Base-by-base conservation (phyloP, 2,329 filamentous ascomycete species). In the Cercospora sp. region DNA sequence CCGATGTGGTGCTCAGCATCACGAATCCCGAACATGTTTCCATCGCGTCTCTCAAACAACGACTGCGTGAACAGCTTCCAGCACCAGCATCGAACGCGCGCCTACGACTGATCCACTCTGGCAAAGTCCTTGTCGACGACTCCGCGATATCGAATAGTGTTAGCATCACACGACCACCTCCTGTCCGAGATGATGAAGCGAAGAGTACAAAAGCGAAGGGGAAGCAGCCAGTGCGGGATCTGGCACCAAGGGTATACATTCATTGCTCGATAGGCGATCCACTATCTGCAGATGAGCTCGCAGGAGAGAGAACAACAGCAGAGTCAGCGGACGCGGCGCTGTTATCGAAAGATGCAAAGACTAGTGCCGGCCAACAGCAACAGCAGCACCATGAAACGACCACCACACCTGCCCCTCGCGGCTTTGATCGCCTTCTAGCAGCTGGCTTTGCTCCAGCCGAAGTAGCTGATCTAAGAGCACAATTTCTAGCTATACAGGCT, bases 211-310 rank as follows among this genome's bases (percentile, higher is more conserved):
- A 74, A 69, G 83, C 83, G 64, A 93, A 92, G 75, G 92, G 91
- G 58, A 96, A 95, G 74, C 81, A 82, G 68, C 86, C 86, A 0
- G 78, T 89, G 5, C 85, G 84, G 33, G 83, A 70, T 67, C 73
- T 57, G 7, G 76, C 76, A 23, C 83, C 83, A 42, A 86, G 90
- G 55, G 87, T 96, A 75, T 97, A 96, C 79, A 90, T 98, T 69
- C 96, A 96, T 82, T 98, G 94, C 84, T 94, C 92, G 71, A 91
- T 98, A 67, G 93, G 93, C 64, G 86, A 89, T 78, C 83, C 87
- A 28, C 85, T 98, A 12, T 87, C 90, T 0, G 77, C 86, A 12
- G 77, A 83, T 0, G 93, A 97, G 67, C 86, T 98, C 23, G 85
- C 84, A 1, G 85, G 84, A 13, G 94, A 97, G 81, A 78, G 80